Evolutionary conservation across 352 stramenopile genomes (phyloP).

Genomic region (Phytophthora sansomeana): DNA sequence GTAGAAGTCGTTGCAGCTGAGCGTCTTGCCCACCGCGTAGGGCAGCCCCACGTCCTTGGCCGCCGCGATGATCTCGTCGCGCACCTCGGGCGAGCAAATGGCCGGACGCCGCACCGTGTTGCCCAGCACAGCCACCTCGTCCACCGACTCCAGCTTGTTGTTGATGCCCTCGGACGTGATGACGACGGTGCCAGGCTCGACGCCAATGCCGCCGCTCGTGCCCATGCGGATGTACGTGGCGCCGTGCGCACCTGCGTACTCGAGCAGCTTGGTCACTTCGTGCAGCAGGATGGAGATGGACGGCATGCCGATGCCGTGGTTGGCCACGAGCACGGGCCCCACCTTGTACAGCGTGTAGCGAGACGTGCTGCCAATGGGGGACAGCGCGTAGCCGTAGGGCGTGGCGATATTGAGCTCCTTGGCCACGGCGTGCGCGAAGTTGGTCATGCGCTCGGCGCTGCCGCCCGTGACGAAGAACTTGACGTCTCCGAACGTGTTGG

Average conservation of each 20-base stretch:
- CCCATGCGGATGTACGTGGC: slow-evolving; percentile 84
- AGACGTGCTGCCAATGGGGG: slow-evolving; percentile 71
- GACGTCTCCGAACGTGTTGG: slow-evolving; percentile 71
- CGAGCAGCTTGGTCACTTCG: slow-evolving; percentile 86
- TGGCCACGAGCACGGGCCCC: slow-evolving; percentile 77
- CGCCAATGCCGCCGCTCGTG: slow-evolving; percentile 79
- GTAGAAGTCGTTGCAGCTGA: slow-evolving; percentile 90
- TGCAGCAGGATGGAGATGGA: slow-evolving; percentile 86
- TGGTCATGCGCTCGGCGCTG: slow-evolving; percentile 78
- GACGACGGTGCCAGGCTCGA: slow-evolving; percentile 82
- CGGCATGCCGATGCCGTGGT: slow-evolving; percentile 85
- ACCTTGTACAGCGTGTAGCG: slow-evolving; percentile 88
- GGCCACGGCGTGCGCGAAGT: slow-evolving; percentile 68
- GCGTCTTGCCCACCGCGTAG: slow-evolving; percentile 81
- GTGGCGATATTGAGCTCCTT: slow-evolving; percentile 61
- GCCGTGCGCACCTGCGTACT: slow-evolving; percentile 68
- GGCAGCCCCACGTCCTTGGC: slow-evolving; percentile 60
- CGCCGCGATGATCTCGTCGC: slow-evolving; percentile 56
- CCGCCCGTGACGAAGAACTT: slow-evolving; percentile 84
- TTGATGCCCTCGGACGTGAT: slow-evolving; percentile 87
- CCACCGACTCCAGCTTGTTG: slow-evolving; percentile 73
- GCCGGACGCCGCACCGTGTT: slow-evolving; percentile 59
- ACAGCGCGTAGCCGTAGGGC: slow-evolving; percentile 70
- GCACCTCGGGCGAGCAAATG: slow-evolving; percentile 63
- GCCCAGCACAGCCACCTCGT: slow-evolving; percentile 73